Conservation (phyloP, 345 rosid species). For the Laguncularia racemosa region DNA sequence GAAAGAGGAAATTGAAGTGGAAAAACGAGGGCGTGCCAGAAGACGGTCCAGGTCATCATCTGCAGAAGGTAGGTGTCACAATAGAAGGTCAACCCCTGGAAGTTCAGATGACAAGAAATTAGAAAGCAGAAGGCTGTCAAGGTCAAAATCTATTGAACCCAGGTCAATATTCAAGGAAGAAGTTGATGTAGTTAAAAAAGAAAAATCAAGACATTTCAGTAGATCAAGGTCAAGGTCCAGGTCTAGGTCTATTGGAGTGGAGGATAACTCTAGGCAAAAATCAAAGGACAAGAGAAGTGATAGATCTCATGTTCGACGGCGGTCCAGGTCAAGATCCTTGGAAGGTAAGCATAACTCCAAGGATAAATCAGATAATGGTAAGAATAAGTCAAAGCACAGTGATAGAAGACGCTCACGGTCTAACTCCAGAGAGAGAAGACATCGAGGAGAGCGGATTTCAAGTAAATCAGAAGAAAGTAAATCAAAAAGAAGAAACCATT, state of each 20-base stretch:
- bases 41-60: conserved; percentile 55
- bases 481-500: conserved; percentile 39
- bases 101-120: conserved; percentile 36
- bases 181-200: conserved; percentile 10
- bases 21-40: conserved; percentile 25
- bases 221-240: conserved; percentile 21
- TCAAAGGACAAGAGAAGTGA: conserved; percentile 28
- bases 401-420: conserved; percentile 64
- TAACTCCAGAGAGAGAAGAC: conserved; percentile 45
- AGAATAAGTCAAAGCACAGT: conserved; percentile 45
- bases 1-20: conserved; percentile 30
- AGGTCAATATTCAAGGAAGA: conserved; percentile 25
- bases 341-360: conserved; percentile 35
- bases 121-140: conserved; percentile 42
- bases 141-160: conserved; percentile 43
- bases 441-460: conserved; percentile 35
- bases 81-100: conserved; percentile 26
- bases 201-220: conserved; percentile 5
- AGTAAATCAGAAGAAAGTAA: conserved; percentile 40
- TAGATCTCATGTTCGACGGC: conserved; percentile 39
- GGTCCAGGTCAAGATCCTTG: conserved; percentile 65
- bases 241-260: conserved; percentile 17
- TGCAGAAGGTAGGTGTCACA: conserved; percentile 29
- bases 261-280: conserved; percentile 8
- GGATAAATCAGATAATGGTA: conserved; percentile 36